Evolutionary conservation across 805 yeast species (phyloP).

Genomic region (Scheffersomyces lignosus): DNA sequence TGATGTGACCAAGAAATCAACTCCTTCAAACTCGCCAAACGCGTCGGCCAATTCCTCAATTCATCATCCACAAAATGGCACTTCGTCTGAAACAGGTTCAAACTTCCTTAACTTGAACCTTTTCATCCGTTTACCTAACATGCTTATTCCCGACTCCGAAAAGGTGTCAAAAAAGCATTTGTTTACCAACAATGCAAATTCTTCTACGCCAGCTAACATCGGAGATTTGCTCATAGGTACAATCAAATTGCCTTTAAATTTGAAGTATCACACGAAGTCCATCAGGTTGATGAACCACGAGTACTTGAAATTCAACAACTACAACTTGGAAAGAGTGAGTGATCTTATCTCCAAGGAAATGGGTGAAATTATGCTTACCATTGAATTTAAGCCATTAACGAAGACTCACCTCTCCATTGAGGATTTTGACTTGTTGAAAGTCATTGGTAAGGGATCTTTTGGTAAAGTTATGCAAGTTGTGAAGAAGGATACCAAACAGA

Average conservation of each 20-base stretch:
- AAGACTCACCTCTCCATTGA: constrained; percentile 76
- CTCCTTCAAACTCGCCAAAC: constrained; percentile 7
- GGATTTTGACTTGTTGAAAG: constrained; percentile 90
- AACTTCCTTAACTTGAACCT: constrained; percentile 68
- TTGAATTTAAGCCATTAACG: constrained; percentile 66
- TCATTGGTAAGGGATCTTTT: constrained; percentile 96
- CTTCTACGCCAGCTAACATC: constrained; percentile 28
- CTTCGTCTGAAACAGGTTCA: constrained; percentile 32
- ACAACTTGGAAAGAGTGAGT: constrained; percentile 38
- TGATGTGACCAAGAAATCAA: constrained; percentile 60
- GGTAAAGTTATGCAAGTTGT: constrained; percentile 99
- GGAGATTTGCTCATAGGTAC: constrained; percentile 80
- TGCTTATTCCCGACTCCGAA: constrained; percentile 48
- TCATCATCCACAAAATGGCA: constrained; percentile 6
- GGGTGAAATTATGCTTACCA: constrained; percentile 60
- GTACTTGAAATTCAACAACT: constrained; percentile 31
- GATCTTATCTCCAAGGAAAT: constrained; percentile 32
- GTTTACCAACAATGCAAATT: constrained; percentile 25
- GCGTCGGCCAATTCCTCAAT: not conserved
- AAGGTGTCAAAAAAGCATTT: constrained; percentile 25
- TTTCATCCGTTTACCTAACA: constrained; percentile 74
- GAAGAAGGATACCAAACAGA: constrained; percentile 91
- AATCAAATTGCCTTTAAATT: constrained; percentile 58
- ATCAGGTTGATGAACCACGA: constrained; percentile 67
- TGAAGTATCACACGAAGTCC: constrained; percentile 49